Base-by-base conservation (phyloP, 495 filamentous ascomycete species). In the Tuber borchii region DNA sequence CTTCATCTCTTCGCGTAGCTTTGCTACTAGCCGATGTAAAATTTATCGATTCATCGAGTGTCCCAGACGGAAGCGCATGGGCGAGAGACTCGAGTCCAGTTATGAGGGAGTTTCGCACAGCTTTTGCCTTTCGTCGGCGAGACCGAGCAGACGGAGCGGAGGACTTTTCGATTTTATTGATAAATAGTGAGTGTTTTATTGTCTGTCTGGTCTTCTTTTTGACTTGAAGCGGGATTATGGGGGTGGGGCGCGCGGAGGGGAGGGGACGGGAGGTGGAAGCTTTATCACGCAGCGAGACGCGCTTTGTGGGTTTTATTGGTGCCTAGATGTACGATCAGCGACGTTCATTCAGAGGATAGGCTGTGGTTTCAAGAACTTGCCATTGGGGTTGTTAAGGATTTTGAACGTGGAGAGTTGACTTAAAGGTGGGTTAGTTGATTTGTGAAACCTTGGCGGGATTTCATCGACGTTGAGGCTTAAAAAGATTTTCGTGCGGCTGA, bases 31-130 rank as follows among this genome's bases (percentile, higher is more conserved):
- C 83, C 74, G 22, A 85, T 84, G 22, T 73, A 69, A 80, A 80
- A 26, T 81, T 79, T 0, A 83, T 84, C 19, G 83, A 82, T 17
- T 84, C 82, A 0, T 81, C 81, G n/a, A 83, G 84, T 0, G 83
- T 82, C 69, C 85, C 84, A 0, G 77, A 79, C 9, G 92, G 92
- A 22, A 97, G 85, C 1, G 93, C 93, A 82, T 92, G 90, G 70
- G 90, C 92, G 8, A 97, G 87, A 0, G 90, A 90, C 39, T 92
- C 89, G 34, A 97, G 87, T 43, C 88, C 91, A n/a, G 93, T 85
- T 26, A 92, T 88, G 22, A 96, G 89, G 79, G 93, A 93, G 82
- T 93, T 93, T 74, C 85, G 86, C 0, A 90, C 89, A 3, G 93
- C 87, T n/a, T 92, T 86, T 12, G 89, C 87, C 82, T 91, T 91